Evolutionary conservation across 768 basidiomycete genomes (phyloP).

Genomic region (Leccinum broughii): DNA sequence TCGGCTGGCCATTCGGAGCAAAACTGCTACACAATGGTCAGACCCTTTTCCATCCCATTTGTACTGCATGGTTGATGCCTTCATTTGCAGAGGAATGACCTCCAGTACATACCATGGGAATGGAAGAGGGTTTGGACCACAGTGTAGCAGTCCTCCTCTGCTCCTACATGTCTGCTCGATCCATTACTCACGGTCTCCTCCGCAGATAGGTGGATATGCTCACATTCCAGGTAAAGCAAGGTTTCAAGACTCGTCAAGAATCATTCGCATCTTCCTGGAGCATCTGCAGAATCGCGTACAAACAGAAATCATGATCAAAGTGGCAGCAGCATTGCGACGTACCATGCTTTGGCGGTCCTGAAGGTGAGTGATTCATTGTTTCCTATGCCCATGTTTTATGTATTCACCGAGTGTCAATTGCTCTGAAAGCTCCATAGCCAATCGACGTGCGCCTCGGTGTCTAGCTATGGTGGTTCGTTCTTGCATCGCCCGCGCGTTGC

Average conservation of each 20-base stretch:
- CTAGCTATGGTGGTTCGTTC: slow-evolving; percentile 1
- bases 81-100: slow-evolving; percentile 29
- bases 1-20: slow-evolving; percentile 11
- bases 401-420: not conserved
- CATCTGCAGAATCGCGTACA: not conserved
- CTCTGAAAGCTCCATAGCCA: not conserved
- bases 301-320: not conserved
- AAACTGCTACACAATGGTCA: slow-evolving; percentile 29
- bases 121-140: slow-evolving; percentile 43
- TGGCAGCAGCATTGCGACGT: not conserved
- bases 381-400: not conserved
- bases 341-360: not conserved
- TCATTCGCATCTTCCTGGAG: not conserved
- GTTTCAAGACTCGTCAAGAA: not conserved
- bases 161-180: slow-evolving; percentile 3
- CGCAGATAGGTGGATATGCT: not conserved
- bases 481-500: not conserved
- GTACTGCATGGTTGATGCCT: slow-evolving; percentile 29
- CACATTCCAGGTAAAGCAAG: not conserved
- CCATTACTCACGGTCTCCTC: not conserved
- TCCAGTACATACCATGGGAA: slow-evolving; percentile 49
- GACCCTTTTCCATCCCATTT: slow-evolving; percentile 30
- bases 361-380: not conserved
- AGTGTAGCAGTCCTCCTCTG: slow-evolving; percentile 13
- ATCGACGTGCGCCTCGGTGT: not conserved